Conservation (phyloP, 805 yeast species). For the Lipomyces anomalus region DNA sequence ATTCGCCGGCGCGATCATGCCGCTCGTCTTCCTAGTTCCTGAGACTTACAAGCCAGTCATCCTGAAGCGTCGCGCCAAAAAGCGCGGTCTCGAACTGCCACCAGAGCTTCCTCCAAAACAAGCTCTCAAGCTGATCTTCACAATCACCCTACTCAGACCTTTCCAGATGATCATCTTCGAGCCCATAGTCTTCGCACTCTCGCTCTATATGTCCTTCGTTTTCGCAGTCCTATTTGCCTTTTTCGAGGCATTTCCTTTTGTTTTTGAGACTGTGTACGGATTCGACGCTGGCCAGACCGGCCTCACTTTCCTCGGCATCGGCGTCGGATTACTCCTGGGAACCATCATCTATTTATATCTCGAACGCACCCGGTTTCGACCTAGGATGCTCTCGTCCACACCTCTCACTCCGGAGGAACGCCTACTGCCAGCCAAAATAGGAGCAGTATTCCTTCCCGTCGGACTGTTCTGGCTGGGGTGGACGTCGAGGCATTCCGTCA, state of each 20-base stretch:
- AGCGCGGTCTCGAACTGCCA: slow-evolving; percentile 43
- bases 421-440: slow-evolving; percentile 42
- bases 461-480: slow-evolving; percentile 78
- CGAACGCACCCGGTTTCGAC: slow-evolving; percentile 15
- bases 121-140: slow-evolving; percentile 43
- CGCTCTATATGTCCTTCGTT: slow-evolving; percentile 50
- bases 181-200: slow-evolving; percentile 58
- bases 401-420: slow-evolving; percentile 41
- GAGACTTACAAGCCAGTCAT: slow-evolving; percentile 70
- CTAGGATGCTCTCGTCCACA: too few species aligned
- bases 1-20: slow-evolving; percentile 51
- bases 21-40: slow-evolving; percentile 47
- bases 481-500: slow-evolving; percentile 56
- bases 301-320: slow-evolving; percentile 54
- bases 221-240: slow-evolving; percentile 52
- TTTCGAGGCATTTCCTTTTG: slow-evolving; percentile 52
- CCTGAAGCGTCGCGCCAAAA: slow-evolving; percentile 52
- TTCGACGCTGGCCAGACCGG: slow-evolving; percentile 49
- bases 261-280: slow-evolving; percentile 43
- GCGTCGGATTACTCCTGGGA: slow-evolving; percentile 47
- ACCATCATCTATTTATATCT: slow-evolving; percentile 8
- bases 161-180: slow-evolving; percentile 62
- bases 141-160: slow-evolving; percentile 55
- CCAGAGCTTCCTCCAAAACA: slow-evolving; percentile 27
- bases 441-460: slow-evolving; percentile 60